Evolutionary conservation across 441 rosid species (phyloP), one percentile per base, ranked within the genome.

Genomic region (Populus tomentosa): DNA sequence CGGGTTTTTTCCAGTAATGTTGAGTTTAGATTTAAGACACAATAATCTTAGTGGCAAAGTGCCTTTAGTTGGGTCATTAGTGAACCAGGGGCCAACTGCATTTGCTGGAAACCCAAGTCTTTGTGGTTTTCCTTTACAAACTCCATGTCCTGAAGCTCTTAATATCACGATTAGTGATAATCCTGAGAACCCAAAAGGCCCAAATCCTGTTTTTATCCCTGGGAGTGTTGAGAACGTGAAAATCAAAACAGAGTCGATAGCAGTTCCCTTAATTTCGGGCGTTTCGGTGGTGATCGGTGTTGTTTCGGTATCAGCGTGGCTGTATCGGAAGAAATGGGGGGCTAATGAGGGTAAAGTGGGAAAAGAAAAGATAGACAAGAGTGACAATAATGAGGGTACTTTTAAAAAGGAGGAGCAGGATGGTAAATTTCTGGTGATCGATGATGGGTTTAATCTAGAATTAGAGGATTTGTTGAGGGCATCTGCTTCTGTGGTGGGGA

Each of bases 1-100:
- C 73, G 98, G 98, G 0, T 75, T 75, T 6, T 89, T 94, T 1
- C 94, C 94, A 5, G 93, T 89, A 8, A 76, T 82, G 82, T 90
- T 94, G 24, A 93, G 93, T 82, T 85, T 94, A 78, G 98, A 94
- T 85, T 88, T 94, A 71, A 81, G 89, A 73, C 84, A 91, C 67
- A 94, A 94, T 67, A 91, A 91, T 79, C 92, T 94, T 61, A 86
- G 90, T 28, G 98, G 98, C 10, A 88, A 87, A 82, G 89, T 94
- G 46, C 98, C 98, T 36, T 85, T 85, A 76, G 86, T 84, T 16
- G 98, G 98, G 1, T 93, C 98, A 36, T 74, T 94, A 70, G 72
- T 94, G 78, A 94, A 89, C 81, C 98, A 94, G 75, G 98, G 98
- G 11, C 98, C 98, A 5, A 93, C 94, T 6, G 98, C 98, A 35